These are phyloP conservation scores for Macrophomina phaseolina DNA, from an alignment of 2,329 filamentous ascomycete species.

Conservation along the genomic window DNA sequence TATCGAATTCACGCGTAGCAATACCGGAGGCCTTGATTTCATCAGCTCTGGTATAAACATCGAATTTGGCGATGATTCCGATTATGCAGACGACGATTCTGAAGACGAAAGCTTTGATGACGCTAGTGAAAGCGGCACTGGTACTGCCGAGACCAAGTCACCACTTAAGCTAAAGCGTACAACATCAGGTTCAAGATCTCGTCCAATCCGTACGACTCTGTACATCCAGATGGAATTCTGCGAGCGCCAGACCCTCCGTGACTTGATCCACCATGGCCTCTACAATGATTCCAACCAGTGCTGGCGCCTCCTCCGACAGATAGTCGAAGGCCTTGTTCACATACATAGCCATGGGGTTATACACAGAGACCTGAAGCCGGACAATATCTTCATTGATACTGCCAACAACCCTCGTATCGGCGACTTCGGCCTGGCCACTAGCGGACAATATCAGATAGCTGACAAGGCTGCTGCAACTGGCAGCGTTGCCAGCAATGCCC, in stretches of 20 bases:
- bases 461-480: slow-evolving; percentile 56
- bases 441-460: slow-evolving; percentile 71
- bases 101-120: slow-evolving; percentile 44
- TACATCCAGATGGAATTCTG: slow-evolving; percentile 99
- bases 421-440: slow-evolving; percentile 93
- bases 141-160: slow-evolving; percentile 41
- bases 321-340: slow-evolving; percentile 86
- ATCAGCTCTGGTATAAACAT: slow-evolving; percentile 86
- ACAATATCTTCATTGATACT: slow-evolving; percentile 95
- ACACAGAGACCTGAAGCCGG: slow-evolving; percentile 93
- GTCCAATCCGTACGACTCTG: slow-evolving; percentile 71
- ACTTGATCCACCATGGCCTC: slow-evolving; percentile 79
- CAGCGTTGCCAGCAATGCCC: slow-evolving; percentile 36
- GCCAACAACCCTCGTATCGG: slow-evolving; percentile 92
- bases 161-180: slow-evolving; percentile 44
- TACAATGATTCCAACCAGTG: slow-evolving; percentile 76
- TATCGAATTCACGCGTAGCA: slow-evolving; percentile 67
- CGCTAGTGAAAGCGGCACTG: slow-evolving; percentile 53
- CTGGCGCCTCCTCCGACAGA: slow-evolving; percentile 90
- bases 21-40: slow-evolving; percentile 82
- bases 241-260: slow-evolving; percentile 87
- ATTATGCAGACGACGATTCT: slow-evolving; percentile 40
- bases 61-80: slow-evolving; percentile 71
- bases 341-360: slow-evolving; percentile 92
- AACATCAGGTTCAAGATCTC: slow-evolving; percentile 54